Conservation (phyloP, 768 basidiomycete genomes). For the Amanita inopinata region DNA sequence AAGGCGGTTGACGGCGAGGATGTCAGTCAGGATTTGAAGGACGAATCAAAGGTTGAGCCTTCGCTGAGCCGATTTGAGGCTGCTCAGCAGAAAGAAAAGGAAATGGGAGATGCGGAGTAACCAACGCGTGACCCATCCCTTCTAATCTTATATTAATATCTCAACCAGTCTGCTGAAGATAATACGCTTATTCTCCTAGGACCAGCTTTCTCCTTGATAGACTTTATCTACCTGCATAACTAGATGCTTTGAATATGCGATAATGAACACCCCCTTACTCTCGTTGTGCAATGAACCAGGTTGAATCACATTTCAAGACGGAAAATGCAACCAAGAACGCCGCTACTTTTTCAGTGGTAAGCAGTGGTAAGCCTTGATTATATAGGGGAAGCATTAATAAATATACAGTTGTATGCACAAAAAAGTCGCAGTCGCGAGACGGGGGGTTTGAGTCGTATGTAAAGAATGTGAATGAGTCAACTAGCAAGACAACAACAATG, state of each 20-base stretch:
- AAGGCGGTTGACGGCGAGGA: background rate
- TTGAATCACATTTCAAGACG: no score
- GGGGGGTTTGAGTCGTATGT: no score
- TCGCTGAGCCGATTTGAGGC: constrained; percentile 1
- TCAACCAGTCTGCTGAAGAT: no score
- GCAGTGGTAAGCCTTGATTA: background rate
- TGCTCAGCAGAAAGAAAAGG: background rate
- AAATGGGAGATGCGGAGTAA: background rate
- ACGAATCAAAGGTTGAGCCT: constrained; percentile 6
- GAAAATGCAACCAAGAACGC: no score
- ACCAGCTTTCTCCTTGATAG: background rate
- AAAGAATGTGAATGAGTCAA: no score
- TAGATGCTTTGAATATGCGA: no score
- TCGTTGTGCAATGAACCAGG: no score
- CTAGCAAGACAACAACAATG: no score
- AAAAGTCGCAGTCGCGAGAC: background rate
- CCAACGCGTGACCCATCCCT: no score
- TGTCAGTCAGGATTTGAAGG: constrained; percentile 1
- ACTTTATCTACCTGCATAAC: background rate
- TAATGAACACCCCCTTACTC: no score
- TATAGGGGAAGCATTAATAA: background rate
- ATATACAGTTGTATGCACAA: background rate
- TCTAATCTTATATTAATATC: no score
- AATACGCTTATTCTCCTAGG: background rate
- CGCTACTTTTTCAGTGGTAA: no score